Evolutionary conservation across 306 rosid genomes (phyloP).

Genomic region (Casuarina glauca): DNA sequence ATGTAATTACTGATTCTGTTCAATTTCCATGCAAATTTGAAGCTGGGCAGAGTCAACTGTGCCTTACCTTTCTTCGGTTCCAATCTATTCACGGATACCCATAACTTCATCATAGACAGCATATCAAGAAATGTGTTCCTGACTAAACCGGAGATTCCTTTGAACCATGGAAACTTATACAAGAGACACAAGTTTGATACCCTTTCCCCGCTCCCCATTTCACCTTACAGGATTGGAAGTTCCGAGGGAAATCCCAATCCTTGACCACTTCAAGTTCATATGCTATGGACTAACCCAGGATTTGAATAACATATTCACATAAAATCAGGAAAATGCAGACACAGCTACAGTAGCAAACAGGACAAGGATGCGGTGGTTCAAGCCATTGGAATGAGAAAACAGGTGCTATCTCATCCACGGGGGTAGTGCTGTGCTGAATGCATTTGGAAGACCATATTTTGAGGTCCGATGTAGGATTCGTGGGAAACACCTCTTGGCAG

Average conservation of each 20-base stretch:
- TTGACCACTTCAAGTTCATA: constrained; percentile 37
- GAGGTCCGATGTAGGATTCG: constrained; percentile 57
- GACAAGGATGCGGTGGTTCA: constrained; percentile 37
- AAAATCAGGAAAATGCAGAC: constrained; percentile 34
- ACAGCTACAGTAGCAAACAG: constrained; percentile 37
- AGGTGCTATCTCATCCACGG: constrained; percentile 41
- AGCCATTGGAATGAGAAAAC: constrained; percentile 31
- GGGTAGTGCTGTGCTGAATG: constrained; percentile 56
- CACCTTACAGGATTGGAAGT: constrained; percentile 23
- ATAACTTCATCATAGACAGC: background rate
- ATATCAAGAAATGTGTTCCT: background rate
- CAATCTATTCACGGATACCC: too few relatives aligned
- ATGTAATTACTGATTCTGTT: too few relatives aligned
- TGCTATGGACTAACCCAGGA: constrained; percentile 33
- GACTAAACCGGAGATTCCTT: background rate
- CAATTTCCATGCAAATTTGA: too few relatives aligned
- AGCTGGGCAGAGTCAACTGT: too few relatives aligned
- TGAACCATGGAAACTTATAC: background rate
- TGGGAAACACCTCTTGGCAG: constrained; percentile 46
- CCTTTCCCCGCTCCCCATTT: constrained; percentile 22
- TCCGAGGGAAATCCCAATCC: constrained; percentile 27
- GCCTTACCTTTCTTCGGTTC: background rate
- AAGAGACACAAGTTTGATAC: constrained; percentile 17
- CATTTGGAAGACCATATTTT: constrained; percentile 67
- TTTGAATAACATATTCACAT: constrained; percentile 64